Base-by-base conservation (phyloP, 192 early-diverging fungal species). In the Phycomyces blakesleeanus region DNA sequence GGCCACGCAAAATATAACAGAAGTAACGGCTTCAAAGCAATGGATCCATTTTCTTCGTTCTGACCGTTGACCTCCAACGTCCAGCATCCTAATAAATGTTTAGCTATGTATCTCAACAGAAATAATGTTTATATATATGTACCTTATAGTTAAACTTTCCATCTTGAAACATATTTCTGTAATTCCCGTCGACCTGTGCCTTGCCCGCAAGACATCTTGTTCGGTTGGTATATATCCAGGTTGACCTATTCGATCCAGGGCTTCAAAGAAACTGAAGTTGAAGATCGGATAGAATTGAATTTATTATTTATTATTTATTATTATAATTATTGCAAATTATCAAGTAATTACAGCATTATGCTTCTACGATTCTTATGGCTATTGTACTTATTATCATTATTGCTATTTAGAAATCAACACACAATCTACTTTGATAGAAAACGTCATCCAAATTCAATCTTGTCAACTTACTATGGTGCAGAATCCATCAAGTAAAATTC, bases 131-230 rank as follows among this genome's bases (percentile, higher is more conserved):
- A n/a, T n/a, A n/a, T n/a, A n/a, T n/a, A n/a, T n/a, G n/a, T 62
- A 71, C 90, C 90, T 90, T 84, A 98, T 85, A 71, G 77, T 91
- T 25, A 95, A 78, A 62, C 91, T 85, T 27, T 91, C 93, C 85
- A 97, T 91, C 66, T 88, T 90, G 75, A 97, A 96, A 47, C 88
- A 84, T 26, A 93, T 96, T 80, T 98, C 97, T 11, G 92, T 92
- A 70, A 98, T 98, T 60, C 95, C 95, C 7, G 97, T 97, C 12
- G 97, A 94, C 76, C 96, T 98, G 51, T 94, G 90, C 61, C 97
- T 90, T 39, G 97, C 91, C 27, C 93, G 83, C 62, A 98, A 82
- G 37, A 98, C 93, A 74, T 98, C 97, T 62, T 92, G 91, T 64
- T 96, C 97, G 52, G 83, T 93, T 25, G 97, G 97, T 55, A 90